phyloP scores from a whole-genome alignment of 2,329 filamentous ascomycete genomes.

The Cercospora nicotianae region DNA sequence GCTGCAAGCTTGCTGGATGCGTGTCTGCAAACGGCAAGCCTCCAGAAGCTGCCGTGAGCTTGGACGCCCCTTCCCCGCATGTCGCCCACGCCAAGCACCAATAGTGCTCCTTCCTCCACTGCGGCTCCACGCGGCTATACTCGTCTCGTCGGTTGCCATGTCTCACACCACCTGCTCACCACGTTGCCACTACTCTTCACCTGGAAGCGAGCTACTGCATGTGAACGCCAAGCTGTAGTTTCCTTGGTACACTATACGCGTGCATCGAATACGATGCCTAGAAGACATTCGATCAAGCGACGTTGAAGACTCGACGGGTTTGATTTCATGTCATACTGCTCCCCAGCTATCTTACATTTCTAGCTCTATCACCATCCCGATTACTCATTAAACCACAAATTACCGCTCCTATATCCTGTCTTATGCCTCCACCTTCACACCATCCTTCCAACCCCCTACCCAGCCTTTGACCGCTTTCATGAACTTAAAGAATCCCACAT shows the following conservation, averaged over 20 bases:
- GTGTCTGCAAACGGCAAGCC: not conserved
- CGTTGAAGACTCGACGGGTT: not conserved
- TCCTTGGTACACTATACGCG: not conserved
- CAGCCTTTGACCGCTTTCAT: conserved; percentile 60
- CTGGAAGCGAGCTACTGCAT: not conserved
- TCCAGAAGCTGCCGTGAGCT: not conserved
- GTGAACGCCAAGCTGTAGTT: not conserved
- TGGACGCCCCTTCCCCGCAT: not conserved
- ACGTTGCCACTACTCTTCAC: not conserved
- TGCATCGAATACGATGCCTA: not conserved
- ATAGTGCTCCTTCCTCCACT: not conserved
- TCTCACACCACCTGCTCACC: not conserved
- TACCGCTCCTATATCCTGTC: not conserved
- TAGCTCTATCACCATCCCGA: not conserved
- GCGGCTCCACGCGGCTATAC: not conserved
- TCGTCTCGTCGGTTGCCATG: not conserved
- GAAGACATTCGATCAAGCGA: not conserved
- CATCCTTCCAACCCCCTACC: conserved; percentile 37
- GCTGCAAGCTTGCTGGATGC: not conserved
- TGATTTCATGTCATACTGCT: not conserved
- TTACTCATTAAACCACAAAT: not conserved
- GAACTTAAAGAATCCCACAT: conserved; percentile 66
- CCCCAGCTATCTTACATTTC: not conserved
- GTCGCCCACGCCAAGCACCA: not conserved
- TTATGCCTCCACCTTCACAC: not conserved